These are phyloP conservation scores for Hura crepitans DNA, from an alignment of 441 rosid species.

Conservation along the genomic window DNA sequence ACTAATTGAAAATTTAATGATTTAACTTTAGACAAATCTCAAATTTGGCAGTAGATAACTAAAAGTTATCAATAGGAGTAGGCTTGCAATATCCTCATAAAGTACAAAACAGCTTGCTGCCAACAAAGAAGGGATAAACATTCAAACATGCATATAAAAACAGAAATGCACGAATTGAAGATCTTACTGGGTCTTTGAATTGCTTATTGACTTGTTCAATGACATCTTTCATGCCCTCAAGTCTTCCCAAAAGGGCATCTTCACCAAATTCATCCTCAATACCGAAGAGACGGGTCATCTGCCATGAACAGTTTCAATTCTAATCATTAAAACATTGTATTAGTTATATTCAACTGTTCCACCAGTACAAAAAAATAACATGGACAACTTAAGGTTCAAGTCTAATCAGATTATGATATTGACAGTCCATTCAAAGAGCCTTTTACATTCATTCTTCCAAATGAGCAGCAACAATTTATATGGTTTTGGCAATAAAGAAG, in stretches of 20 bases:
- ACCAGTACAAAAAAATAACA: neutral
- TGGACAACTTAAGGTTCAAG: neutral
- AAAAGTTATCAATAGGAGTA: neutral
- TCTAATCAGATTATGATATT: conserved; percentile 1
- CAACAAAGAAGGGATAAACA: conserved; percentile 6
- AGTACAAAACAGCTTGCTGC: neutral
- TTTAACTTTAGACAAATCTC: neutral
- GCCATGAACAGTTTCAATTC: conserved; percentile 26
- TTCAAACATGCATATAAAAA: neutral
- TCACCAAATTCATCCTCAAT: conserved; percentile 88
- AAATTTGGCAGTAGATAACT: neutral
- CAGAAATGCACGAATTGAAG: conserved; percentile 17
- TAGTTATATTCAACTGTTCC: neutral
- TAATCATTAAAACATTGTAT: neutral
- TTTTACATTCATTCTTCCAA: neutral
- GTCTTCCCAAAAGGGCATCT: conserved; percentile 94
- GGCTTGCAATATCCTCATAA: conserved; percentile 1
- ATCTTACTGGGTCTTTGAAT: conserved; percentile 89
- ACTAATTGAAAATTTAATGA: neutral
- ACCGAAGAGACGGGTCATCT: conserved; percentile 89
- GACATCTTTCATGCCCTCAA: conserved; percentile 97
- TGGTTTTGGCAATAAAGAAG: too few relatives aligned
- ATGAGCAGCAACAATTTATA: conserved; percentile 3
- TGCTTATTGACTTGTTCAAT: conserved; percentile 94
- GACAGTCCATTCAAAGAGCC: neutral